phyloP scores from a whole-genome alignment of 2,329 filamentous ascomycete genomes.

The Trichoderma koningiopsis region DNA sequence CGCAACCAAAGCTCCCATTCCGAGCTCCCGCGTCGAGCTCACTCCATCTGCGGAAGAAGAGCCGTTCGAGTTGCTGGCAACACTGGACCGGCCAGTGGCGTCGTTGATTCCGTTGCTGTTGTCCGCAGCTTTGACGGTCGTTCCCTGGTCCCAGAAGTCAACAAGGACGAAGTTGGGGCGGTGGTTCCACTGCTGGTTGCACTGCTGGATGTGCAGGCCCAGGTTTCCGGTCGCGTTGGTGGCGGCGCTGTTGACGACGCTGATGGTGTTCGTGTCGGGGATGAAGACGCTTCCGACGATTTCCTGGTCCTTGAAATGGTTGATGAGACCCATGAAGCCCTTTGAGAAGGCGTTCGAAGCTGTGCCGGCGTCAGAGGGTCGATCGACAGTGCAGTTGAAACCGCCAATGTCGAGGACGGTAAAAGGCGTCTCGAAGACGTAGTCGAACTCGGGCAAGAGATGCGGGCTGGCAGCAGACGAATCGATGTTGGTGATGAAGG shows the following conservation, averaged over 20 bases:
- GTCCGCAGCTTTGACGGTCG: conserved; percentile 70
- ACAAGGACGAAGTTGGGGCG: conserved; percentile 75
- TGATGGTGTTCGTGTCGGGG: conserved; percentile 62
- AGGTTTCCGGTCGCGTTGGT: conserved; percentile 56
- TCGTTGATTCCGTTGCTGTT: conserved; percentile 59
- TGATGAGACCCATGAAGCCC: conserved; percentile 70
- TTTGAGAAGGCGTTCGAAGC: conserved; percentile 56
- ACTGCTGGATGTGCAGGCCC: conserved; percentile 57
- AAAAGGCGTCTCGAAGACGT: conserved; percentile 73
- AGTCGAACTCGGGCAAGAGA: conserved; percentile 64
- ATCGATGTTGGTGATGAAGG: conserved; percentile 64
- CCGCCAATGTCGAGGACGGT: conserved; percentile 62
- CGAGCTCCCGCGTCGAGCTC: conserved; percentile 31
- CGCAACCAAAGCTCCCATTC: conserved; percentile 46
- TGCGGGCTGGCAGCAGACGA: conserved; percentile 52
- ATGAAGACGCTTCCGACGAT: conserved; percentile 58
- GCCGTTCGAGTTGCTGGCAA: conserved; percentile 24
- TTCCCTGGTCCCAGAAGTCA: conserved; percentile 76
- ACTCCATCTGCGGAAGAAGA: conserved; percentile 18
- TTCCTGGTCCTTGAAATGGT: conserved; percentile 73
- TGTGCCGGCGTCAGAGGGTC: conserved; percentile 57
- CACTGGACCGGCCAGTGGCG: conserved; percentile 40
- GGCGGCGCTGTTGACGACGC: conserved; percentile 65
- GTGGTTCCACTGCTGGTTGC: conserved; percentile 59
- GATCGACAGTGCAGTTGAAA: conserved; percentile 73